A percentile compares a stretch with the other conserved stretches of the same genome.
Conservation (phyloP, 805 yeast species). For the Candida anglica region DNA sequence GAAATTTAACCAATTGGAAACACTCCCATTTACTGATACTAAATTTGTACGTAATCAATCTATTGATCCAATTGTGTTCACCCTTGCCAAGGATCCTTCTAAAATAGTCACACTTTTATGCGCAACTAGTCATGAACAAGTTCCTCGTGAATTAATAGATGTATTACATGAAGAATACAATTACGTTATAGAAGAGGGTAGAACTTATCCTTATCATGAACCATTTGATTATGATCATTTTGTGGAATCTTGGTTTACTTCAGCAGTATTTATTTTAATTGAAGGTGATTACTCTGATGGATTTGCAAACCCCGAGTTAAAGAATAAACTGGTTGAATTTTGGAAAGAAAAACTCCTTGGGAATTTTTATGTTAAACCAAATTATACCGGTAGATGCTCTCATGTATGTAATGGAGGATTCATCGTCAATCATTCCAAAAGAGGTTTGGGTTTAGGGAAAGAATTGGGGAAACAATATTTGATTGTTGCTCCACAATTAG, state of each 20-base stretch:
- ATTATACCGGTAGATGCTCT: slow-evolving; percentile 78
- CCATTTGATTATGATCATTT: slow-evolving; percentile 45
- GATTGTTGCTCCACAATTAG: slow-evolving; percentile 70
- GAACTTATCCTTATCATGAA: slow-evolving; percentile 64
- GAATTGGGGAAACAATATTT: slow-evolving; percentile 67
- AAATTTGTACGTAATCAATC: slow-evolving; percentile 15
- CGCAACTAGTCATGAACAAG: slow-evolving; percentile 40
- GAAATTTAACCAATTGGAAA: slow-evolving; percentile 9
- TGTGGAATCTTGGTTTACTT: slow-evolving; percentile 59
- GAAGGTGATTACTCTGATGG: slow-evolving; percentile 23
- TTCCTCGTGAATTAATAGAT: slow-evolving; percentile 50
- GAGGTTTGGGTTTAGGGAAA: slow-evolving; percentile 71
- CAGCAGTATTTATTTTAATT: slow-evolving; percentile 62
- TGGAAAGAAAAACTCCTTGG: slow-evolving; percentile 60
- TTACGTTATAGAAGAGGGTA: slow-evolving; percentile 64
- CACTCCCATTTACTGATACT: slow-evolving; percentile 34
- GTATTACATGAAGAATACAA: slow-evolving; percentile 54
- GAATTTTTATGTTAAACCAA: slow-evolving; percentile 79
- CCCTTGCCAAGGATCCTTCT: slow-evolving; percentile 39
- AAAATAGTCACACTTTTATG: slow-evolving; percentile 58
- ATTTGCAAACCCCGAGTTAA: slow-evolving; percentile 13
- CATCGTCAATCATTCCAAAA: slow-evolving; percentile 51
- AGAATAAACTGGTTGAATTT: slow-evolving; percentile 30
- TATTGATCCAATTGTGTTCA: slow-evolving; percentile 34
- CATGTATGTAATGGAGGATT: slow-evolving; percentile 90